Evolutionary conservation across 352 stramenopile species (phyloP).

Genomic region (Saprolegnia parasitica): DNA sequence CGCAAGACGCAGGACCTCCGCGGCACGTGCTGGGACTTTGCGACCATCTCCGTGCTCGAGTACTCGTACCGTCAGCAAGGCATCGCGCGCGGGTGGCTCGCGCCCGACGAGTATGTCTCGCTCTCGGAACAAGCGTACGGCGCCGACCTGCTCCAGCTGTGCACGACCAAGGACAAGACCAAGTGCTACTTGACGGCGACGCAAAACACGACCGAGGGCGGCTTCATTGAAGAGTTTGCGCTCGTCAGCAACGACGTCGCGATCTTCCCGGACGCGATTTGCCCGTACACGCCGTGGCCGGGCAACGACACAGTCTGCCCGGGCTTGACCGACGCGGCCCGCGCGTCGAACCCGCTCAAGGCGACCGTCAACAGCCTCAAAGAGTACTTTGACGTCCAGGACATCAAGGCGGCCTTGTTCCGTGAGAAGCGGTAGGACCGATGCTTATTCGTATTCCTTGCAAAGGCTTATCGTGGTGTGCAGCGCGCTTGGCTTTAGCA

Average conservation of each 20-base stretch:
- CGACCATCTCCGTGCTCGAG: constrained; percentile 55
- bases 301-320: constrained; percentile 49
- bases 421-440: constrained; percentile 31
- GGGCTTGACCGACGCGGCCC: constrained; percentile 37
- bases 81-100: constrained; percentile 47
- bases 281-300: constrained; percentile 40
- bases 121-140: constrained; percentile 65
- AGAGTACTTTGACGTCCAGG: constrained; percentile 38
- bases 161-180: constrained; percentile 38
- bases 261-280: constrained; percentile 50
- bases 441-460: constrained; percentile 1
- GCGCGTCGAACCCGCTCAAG: constrained; percentile 43
- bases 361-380: constrained; percentile 47
- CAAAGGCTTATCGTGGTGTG: neutral
- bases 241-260: constrained; percentile 50
- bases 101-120: constrained; percentile 48
- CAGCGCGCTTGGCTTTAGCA: constrained; percentile 51
- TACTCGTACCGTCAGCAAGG: constrained; percentile 61
- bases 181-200: constrained; percentile 26
- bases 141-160: constrained; percentile 54
- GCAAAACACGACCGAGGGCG: constrained; percentile 55
- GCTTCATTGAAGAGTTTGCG: constrained; percentile 44
- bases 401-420: constrained; percentile 45
- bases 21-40: constrained; percentile 69
- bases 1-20: constrained; percentile 67